Base-by-base conservation (phyloP, 768 basidiomycete genomes). In the Lyophyllum shimeji region DNA sequence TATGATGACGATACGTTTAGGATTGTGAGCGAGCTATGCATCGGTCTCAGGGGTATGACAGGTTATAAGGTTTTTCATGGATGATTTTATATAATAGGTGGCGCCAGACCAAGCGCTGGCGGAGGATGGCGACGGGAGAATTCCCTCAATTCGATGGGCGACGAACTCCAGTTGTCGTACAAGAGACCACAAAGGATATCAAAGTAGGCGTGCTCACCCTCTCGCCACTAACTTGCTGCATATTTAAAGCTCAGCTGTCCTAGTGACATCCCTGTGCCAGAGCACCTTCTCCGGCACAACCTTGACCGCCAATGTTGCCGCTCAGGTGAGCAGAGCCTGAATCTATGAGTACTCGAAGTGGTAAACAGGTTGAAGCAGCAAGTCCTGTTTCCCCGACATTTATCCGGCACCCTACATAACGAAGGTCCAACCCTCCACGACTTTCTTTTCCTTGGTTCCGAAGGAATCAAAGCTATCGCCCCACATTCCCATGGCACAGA, bases 151-250 rank as follows among this genome's bases (percentile, higher is more conserved):
- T 83, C 82, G 17, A 76, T 8, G 21, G 69, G 8, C 13, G 67
- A 57, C 4, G 81, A 63, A 29, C 78, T 59, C 72, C 76, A 77
- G 60, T 76, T 70, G n/a, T 82, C 81, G 31, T 82, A 59, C 12
- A 72, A 71, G 21, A 82, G 64, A 4, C 80, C 81, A 68, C 80
- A 78, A 5, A 79, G 69, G 42, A 82, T 60, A 21, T 74, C 71
- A 3, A 80, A 58, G 58, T 80, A 83, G 1, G 59, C 54, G 43
- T n/a, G 73, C 67, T 0, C 81, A 82, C 3, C 74, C 72, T 8
- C 67, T 63, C 82, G 82, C 37, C n/a, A 39, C 62, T 18, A n/a
- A 45, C 17, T 21, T 65, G n/a, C n/a, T n/a, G n/a, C n/a, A n/a
- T n/a, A n/a, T n/a, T n/a, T n/a, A n/a, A n/a, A n/a, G n/a, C n/a